Evolutionary conservation across 2,329 filamentous ascomycete genomes (phyloP).

Genomic region (Pseudogymnoascus sp.): DNA sequence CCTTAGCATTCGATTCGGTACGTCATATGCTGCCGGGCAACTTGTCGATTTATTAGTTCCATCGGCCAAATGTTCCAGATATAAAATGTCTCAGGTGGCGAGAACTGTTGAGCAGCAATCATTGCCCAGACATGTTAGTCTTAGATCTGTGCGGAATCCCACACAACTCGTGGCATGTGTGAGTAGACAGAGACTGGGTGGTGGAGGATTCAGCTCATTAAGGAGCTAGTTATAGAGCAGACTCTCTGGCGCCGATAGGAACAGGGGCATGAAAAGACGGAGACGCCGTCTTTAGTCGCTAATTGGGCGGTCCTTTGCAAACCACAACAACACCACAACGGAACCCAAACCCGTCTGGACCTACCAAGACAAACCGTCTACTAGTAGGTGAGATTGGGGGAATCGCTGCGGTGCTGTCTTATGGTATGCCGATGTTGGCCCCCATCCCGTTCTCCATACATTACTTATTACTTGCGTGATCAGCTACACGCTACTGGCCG

Average conservation of each 20-base stretch:
- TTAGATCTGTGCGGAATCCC: conserved; percentile 4
- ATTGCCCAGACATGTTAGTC: background rate
- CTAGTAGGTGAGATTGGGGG: background rate
- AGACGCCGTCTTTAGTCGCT: background rate
- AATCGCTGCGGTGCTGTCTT: background rate
- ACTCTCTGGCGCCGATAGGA: background rate
- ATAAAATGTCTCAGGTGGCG: conserved; percentile 7
- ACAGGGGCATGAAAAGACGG: conserved; percentile 6
- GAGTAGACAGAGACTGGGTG: background rate
- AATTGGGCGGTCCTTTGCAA: background rate
- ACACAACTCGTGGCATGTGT: conserved; percentile 6
- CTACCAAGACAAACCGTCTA: background rate
- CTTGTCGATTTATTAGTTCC: conserved; percentile 4
- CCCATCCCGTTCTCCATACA: background rate
- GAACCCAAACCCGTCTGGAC: background rate
- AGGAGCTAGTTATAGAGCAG: conserved; percentile 1
- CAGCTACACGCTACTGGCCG: conserved; percentile 1
- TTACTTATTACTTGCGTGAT: conserved; percentile 7
- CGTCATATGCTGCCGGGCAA: background rate
- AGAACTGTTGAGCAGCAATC: conserved; percentile 1
- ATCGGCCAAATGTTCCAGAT: conserved; percentile 5
- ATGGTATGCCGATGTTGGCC: background rate
- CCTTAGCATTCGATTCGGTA: background rate
- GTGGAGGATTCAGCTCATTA: background rate
- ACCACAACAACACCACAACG: background rate